Conservation (phyloP, 2,329 filamentous ascomycete species). For the Escovopsis weberi region DNA sequence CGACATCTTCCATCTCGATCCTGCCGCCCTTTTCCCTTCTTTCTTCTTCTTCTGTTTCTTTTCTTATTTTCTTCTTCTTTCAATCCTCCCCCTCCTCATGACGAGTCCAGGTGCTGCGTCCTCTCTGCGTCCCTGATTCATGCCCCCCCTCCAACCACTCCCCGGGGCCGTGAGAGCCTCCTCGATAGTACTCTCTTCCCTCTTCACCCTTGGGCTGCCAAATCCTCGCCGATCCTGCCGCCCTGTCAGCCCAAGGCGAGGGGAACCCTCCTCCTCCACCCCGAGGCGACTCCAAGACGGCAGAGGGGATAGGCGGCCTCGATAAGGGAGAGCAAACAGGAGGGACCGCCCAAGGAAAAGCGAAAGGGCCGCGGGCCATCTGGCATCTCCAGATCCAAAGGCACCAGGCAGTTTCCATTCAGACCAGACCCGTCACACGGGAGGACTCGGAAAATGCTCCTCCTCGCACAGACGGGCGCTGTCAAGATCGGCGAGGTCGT, state of each 20-base stretch:
- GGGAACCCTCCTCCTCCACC: background rate
- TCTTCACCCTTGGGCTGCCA: too few species aligned
- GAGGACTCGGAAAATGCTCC: slow-evolving; percentile 47
- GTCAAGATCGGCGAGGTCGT: slow-evolving; percentile 92
- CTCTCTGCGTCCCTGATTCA: too few species aligned
- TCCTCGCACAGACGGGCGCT: slow-evolving; percentile 79
- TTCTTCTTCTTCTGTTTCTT: background rate
- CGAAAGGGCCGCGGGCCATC: background rate
- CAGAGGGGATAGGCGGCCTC: too few species aligned
- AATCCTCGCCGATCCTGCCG: too few species aligned
- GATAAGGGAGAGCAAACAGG: too few species aligned
- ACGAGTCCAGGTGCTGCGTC: too few species aligned
- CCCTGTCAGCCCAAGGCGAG: too few species aligned
- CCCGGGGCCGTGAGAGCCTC: too few species aligned
- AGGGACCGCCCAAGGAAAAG: too few species aligned
- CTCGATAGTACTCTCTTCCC: too few species aligned
- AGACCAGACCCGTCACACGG: background rate
- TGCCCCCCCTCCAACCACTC: too few species aligned
- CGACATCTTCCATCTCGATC: too few species aligned
- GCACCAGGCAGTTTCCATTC: background rate
- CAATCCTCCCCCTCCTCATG: background rate
- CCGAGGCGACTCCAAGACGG: background rate
- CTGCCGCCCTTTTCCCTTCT: background rate
- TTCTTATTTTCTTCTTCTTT: slow-evolving; percentile 1
- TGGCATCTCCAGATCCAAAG: background rate